Percentiles rank a stretch among this genome's conserved stretches.
Evolutionary conservation across 495 filamentous ascomycete genomes (phyloP).

Genomic region (Aspergillus mulundensis): DNA sequence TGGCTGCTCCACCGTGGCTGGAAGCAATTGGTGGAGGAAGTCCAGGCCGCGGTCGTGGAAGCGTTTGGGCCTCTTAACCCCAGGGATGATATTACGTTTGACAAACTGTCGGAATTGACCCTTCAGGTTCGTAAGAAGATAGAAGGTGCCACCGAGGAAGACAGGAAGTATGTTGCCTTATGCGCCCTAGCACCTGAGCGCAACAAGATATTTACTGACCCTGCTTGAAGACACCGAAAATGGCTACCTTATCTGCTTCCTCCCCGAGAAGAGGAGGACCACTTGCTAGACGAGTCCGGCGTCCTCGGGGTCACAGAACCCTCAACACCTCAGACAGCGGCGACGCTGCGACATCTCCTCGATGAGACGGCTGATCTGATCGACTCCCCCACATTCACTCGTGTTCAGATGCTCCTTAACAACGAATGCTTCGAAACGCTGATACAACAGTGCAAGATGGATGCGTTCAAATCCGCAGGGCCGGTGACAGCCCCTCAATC

Average conservation of each 20-base stretch:
- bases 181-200: not conserved
- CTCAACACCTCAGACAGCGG: constrained; percentile 39
- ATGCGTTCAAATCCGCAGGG: constrained; percentile 64
- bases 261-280: constrained; percentile 66
- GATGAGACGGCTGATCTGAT: constrained; percentile 95
- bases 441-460: constrained; percentile 69
- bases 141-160: constrained; percentile 68
- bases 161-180: constrained; percentile 51
- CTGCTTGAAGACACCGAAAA: constrained; percentile 33
- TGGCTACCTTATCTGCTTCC: constrained; percentile 90
- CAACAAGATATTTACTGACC: not conserved
- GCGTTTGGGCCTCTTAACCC: constrained; percentile 81
- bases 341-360: constrained; percentile 75
- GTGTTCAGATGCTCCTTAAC: constrained; percentile 78
- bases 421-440: constrained; percentile 81
- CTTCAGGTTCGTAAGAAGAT: constrained; percentile 74
- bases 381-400: constrained; percentile 84
- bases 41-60: constrained; percentile 75
- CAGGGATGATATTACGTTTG: constrained; percentile 79
- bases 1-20: constrained; percentile 93
- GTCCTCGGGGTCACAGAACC: constrained; percentile 55
- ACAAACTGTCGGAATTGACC: constrained; percentile 71
- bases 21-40: constrained; percentile 71
- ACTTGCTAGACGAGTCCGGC: constrained; percentile 78
- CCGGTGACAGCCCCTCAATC: constrained; percentile 43